Percentiles rank a stretch among this genome's conserved stretches.
phyloP scores from a whole-genome alignment of 2,329 filamentous ascomycete genomes.

The Didymella pinodella region DNA sequence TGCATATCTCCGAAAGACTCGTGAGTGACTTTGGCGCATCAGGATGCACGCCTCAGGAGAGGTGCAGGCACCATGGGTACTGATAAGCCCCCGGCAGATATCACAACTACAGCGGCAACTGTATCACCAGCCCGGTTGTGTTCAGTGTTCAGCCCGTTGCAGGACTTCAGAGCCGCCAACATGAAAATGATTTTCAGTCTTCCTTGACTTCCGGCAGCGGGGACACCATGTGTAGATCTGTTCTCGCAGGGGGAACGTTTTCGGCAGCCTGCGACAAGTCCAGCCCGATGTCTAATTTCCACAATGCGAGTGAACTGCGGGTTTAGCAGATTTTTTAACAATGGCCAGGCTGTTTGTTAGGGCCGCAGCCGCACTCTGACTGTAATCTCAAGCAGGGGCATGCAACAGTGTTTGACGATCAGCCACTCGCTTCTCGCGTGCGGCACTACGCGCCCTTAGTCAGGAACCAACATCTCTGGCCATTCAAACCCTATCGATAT shows the following conservation, averaged over 20 bases:
- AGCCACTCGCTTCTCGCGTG: slow-evolving; percentile 42
- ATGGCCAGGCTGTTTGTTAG: not conserved
- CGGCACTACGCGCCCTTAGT: slow-evolving; percentile 32
- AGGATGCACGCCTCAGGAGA: slow-evolving; percentile 5
- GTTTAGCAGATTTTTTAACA: slow-evolving; percentile 14
- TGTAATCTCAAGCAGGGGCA: slow-evolving; percentile 41
- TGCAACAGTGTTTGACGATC: slow-evolving; percentile 42
- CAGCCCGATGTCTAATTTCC: slow-evolving; percentile 15
- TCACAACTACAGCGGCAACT: not conserved
- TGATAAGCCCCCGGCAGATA: not conserved
- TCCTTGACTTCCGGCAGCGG: slow-evolving; percentile 15
- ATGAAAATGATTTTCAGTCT: slow-evolving; percentile 3
- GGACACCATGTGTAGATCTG: slow-evolving; percentile 20
- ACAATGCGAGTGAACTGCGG: slow-evolving; percentile 10
- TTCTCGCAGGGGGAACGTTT: slow-evolving; percentile 8
- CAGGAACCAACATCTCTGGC: slow-evolving; percentile 24
- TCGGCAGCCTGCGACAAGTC: slow-evolving; percentile 6
- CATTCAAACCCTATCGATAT: slow-evolving; percentile 31
- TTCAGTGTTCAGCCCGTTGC: not conserved
- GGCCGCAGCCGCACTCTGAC: slow-evolving; percentile 6
- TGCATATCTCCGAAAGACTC: slow-evolving; percentile 1
- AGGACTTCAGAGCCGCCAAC: slow-evolving; percentile 11
- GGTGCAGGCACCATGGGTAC: not conserved
- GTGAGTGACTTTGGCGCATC: not conserved
- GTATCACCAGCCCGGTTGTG: not conserved